Base-by-base conservation (phyloP, 2,329 filamentous ascomycete genomes). In the Ophiostoma australiae region DNA sequence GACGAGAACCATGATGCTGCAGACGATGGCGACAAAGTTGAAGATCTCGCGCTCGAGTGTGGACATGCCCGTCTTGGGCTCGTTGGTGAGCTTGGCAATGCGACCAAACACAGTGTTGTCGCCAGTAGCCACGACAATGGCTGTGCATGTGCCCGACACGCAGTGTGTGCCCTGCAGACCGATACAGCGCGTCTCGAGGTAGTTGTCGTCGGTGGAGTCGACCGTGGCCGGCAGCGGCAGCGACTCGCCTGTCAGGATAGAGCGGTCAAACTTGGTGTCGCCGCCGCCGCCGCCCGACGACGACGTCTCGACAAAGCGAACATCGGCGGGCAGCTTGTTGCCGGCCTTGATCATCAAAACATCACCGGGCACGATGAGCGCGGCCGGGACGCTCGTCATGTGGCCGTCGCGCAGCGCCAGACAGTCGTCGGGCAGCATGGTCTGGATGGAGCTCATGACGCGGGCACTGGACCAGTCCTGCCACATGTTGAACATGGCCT, bases 151-250 rank as follows among this genome's bases (percentile, higher is more conserved):
- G 3, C 91, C 91, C 7, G 88, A 88, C 4, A 91, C 87, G 74
- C 90, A 93, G 76, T 93, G 90, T 0, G 91, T 93, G n/a, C 91
- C 91, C 77, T 93, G 90, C 11, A 94, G 83, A 31, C 90, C 91
- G 70, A 94, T 91, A 75, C 88, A 90, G 69, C 87, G 86, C 3
- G 90, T 93, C 77, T 94, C 91, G 39, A 94, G 86, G 76, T 91
- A 92, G 78, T 93, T 93, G 55, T 85, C 82, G 75, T 93, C 90
- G 0, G 88, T 90, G 0, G 84, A 86, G n/a, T 91, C 84, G 17
- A 90, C 83, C 0, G 87, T 85, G 1, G 85, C 90, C 3, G 85
- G 80, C 6, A 92, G 79, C 1, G 90, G 89, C 10, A 86, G 80
- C 2, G 90, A 89, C 82, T 91, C 89, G 69, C 89, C 89, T 58